These are phyloP conservation scores for Skeletonema tropicum DNA, from an alignment of 108 stramenopile genomes.

Conservation along the genomic window DNA sequence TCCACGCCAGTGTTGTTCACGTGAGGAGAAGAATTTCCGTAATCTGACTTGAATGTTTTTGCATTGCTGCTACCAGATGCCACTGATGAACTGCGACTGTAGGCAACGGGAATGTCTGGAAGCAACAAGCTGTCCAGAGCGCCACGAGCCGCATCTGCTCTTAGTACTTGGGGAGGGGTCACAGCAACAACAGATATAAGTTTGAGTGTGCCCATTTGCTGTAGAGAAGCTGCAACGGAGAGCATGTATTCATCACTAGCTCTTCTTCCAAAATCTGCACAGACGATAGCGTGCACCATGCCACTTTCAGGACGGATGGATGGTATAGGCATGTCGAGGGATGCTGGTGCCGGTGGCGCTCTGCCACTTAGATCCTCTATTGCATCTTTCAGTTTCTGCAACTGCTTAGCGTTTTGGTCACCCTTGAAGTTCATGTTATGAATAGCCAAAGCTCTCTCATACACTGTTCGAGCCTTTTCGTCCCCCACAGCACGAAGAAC, in stretches of 20 bases:
- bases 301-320: conserved; percentile 12
- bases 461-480: conserved; percentile 22
- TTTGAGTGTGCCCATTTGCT: conserved; percentile 40
- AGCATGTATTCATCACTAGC: conserved; percentile 37
- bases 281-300: conserved; percentile 29
- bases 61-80: not conserved
- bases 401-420: conserved; percentile 21
- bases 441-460: conserved; percentile 36
- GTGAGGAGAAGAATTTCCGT: conserved; percentile 28
- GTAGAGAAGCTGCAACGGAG: conserved; percentile 27
- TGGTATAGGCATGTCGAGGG: conserved; percentile 25
- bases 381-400: conserved; percentile 13
- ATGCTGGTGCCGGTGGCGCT: not conserved
- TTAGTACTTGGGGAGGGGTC: conserved; percentile 18
- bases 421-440: conserved; percentile 38
- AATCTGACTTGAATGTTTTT: conserved; percentile 14
- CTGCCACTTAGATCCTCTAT: conserved; percentile 4
- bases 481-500: conserved; percentile 36
- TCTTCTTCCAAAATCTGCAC: conserved; percentile 35
- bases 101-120: conserved; percentile 39
- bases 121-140: conserved; percentile 36
- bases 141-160: conserved; percentile 34
- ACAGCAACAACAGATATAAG: conserved; percentile 32
- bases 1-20: conserved; percentile 31
- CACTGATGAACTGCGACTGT: conserved; percentile 1